Base-by-base conservation (phyloP, 192 early-diverging fungal genomes). In the Backusella mclennaniae region DNA sequence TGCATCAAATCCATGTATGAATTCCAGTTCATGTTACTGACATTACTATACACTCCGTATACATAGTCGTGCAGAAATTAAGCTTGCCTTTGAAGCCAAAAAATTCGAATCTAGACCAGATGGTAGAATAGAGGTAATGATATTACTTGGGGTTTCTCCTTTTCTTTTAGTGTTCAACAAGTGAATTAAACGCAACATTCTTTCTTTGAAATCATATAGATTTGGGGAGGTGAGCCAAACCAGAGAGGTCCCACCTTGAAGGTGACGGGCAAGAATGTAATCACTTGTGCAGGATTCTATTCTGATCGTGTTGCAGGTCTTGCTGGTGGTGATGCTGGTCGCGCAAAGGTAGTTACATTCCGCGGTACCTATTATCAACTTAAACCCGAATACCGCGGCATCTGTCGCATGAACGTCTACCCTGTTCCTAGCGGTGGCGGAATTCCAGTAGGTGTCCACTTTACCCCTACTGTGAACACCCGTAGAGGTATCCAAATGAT, bases 281-380 rank as follows among this genome's bases (percentile, higher is more conserved):
- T 82, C 59, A 82, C 80, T 19, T 82, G 80, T 73, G 73, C 73
- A 68, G 80, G 80, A 6, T 82, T 82, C 52, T 82, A 82, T 49
- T 63, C 80, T 11, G 80, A 82, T 67, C 76, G 80, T 69, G 72
- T 82, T 41, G 76, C 80, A 9, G 76, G 73, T 21, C 39, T 78
- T 56, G 74, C 80, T 33, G 80, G 80, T 14, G 80, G 80, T 31
- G 70, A 78, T 42, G 49, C 68, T 31, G 39, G 44, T 33, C 31
- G 49, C 33, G 69, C 73, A 44, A 67, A 72, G 53, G 74, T 82
- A 4, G 76, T 78, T 35, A 82, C 80, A 9, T 82, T 82, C 66
- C 73, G 80, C 6, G 80, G 80, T 49, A 77, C 76, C 3, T 82
- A 82, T 46, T 82, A 82, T 66, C 80, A 82, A 56, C 46, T 82